These are phyloP conservation scores for Escallonia rubra DNA, from an alignment of 129 eudicot species.

Conservation along the genomic window DNA sequence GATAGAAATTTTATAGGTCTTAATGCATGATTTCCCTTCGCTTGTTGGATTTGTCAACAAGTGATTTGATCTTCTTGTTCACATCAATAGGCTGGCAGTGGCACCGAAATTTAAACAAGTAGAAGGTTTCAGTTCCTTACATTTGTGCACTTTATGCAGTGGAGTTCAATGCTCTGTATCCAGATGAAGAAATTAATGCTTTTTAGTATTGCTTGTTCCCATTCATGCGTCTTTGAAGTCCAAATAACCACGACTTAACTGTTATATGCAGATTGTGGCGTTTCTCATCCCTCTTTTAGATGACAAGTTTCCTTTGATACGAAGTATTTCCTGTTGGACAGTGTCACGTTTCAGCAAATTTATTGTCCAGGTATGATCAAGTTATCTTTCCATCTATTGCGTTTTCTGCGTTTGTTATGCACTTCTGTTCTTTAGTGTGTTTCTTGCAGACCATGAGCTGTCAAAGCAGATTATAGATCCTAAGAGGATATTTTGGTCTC, in stretches of 20 bases:
- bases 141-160: not conserved
- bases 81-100: no score
- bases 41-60: no score
- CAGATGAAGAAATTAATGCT: not conserved
- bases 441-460: no score
- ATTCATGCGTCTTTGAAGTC: conserved; percentile 2
- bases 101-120: no score
- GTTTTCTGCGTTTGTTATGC: no score
- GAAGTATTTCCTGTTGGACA: conserved; percentile 99
- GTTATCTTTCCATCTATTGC: conserved; percentile 3
- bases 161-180: not conserved
- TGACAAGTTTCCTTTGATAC: conserved; percentile 90
- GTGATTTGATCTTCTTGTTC: no score
- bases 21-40: no score
- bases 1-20: no score
- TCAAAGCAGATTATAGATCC: no score
- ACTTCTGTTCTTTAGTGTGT: no score
- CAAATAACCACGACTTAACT: not conserved
- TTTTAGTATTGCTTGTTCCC: not conserved
- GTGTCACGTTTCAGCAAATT: conserved; percentile 94
- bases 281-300: conserved; percentile 91
- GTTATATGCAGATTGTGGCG: conserved; percentile 56
- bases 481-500: no score
- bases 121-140: no score
- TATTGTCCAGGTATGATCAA: conserved; percentile 63